Evolutionary conservation across 2,329 filamentous ascomycete species (phyloP).

Genomic region (Cladosporium sp.): DNA sequence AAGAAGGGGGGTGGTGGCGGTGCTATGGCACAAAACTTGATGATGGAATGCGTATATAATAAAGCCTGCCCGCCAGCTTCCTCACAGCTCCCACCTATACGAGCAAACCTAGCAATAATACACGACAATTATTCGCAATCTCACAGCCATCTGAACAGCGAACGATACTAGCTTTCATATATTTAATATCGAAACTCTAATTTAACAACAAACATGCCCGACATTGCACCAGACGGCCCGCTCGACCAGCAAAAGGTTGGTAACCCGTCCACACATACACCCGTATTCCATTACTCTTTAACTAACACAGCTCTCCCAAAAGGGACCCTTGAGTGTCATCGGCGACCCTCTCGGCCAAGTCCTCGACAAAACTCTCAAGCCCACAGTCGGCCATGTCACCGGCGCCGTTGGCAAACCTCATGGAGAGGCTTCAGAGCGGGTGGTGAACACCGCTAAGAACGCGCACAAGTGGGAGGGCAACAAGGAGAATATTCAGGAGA

Average conservation of each 20-base stretch:
- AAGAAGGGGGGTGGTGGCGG: neutral
- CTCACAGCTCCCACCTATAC: neutral
- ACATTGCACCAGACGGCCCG: conserved; percentile 24
- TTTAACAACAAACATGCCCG: conserved; percentile 18
- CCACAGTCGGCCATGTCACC: conserved; percentile 27
- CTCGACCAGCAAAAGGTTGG: conserved; percentile 23
- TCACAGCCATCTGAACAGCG: neutral
- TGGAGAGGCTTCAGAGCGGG: conserved; percentile 25
- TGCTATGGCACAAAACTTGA: neutral
- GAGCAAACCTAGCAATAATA: too few species aligned
- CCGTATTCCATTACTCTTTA: neutral
- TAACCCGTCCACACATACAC: neutral
- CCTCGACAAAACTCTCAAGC: conserved; percentile 27
- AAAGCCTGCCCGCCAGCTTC: neutral
- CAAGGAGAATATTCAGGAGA: conserved; percentile 21
- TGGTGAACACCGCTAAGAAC: conserved; percentile 23
- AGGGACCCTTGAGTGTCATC: conserved; percentile 28
- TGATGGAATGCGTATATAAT: neutral
- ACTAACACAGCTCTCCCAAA: neutral
- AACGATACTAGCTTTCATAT: neutral
- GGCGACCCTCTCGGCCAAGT: conserved; percentile 32
- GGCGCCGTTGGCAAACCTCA: conserved; percentile 26
- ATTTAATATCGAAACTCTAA: too few species aligned
- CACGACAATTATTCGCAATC: neutral
- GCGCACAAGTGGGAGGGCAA: conserved; percentile 20